These are phyloP conservation scores for Ceratocystis colombiana DNA, from an alignment of 2,329 filamentous ascomycete species.

Conservation along the genomic window DNA sequence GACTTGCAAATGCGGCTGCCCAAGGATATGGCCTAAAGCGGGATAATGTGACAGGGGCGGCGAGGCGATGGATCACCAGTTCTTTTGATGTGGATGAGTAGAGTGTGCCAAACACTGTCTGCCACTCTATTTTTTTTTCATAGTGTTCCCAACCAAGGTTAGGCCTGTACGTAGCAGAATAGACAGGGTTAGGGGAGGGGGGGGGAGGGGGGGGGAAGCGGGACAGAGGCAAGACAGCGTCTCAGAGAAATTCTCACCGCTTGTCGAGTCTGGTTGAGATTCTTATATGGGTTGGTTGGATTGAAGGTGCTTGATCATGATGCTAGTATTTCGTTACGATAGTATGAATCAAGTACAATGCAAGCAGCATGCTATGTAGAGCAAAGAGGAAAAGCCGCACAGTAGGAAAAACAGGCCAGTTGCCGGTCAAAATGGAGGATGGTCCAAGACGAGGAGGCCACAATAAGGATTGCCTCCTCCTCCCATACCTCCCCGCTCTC, in stretches of 20 bases:
- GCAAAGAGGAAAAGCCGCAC: no score
- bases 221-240: neutral
- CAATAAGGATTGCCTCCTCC: no score
- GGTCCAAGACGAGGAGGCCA: no score
- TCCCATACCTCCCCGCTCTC: no score
- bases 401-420: no score
- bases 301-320: no score
- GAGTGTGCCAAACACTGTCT: neutral
- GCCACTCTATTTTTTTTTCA: neutral
- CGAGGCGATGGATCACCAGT: neutral
- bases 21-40: neutral
- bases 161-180: neutral
- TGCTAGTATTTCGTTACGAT: no score
- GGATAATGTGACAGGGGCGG: neutral
- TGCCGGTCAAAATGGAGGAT: no score
- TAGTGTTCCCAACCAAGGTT: neutral
- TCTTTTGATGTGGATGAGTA: neutral
- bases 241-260: conserved; percentile 14
- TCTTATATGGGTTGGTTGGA: no score
- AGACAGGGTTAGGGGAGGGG: neutral
- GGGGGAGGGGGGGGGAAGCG: neutral
- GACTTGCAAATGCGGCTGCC: neutral
- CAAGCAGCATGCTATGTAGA: no score
- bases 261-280: conserved; percentile 3
- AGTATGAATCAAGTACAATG: no score